These are phyloP conservation scores for Cyberlindnera euphorbiae DNA, from an alignment of 805 yeast genomes.

Conservation along the genomic window DNA sequence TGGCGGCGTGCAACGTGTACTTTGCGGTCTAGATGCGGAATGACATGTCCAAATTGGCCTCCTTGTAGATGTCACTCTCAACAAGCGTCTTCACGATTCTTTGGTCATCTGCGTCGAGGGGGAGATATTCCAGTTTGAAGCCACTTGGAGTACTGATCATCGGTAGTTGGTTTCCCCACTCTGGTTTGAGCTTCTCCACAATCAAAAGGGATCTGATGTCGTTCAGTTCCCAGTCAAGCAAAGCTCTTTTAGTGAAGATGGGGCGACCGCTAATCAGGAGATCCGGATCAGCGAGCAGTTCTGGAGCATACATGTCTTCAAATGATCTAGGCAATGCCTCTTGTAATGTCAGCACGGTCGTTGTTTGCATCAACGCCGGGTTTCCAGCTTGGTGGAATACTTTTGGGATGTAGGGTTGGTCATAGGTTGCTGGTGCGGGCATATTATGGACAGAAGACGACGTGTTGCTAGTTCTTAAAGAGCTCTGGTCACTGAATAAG, in stretches of 20 bases:
- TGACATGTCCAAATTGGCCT: slow-evolving; percentile 49
- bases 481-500: slow-evolving; percentile 18
- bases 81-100: slow-evolving; percentile 46
- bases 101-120: slow-evolving; percentile 50
- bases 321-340: slow-evolving; percentile 51
- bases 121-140: slow-evolving; percentile 47
- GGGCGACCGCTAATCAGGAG: slow-evolving; percentile 56
- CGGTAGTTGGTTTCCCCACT: slow-evolving; percentile 54
- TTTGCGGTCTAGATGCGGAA: slow-evolving; percentile 57
- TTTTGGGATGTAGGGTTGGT: background rate
- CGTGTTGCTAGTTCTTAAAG: slow-evolving; percentile 19
- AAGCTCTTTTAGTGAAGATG: slow-evolving; percentile 52
- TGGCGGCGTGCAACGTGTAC: slow-evolving; percentile 55
- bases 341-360: slow-evolving; percentile 31
- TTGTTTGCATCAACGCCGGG: no score
- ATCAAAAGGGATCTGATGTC: slow-evolving; percentile 63
- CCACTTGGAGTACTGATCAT: slow-evolving; percentile 29
- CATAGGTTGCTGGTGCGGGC: slow-evolving; percentile 6
- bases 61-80: slow-evolving; percentile 59
- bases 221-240: slow-evolving; percentile 68
- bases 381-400: no score
- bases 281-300: slow-evolving; percentile 41
- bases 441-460: slow-evolving; percentile 8
- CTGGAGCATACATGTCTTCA: slow-evolving; percentile 54
- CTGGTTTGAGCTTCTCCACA: slow-evolving; percentile 39